These are phyloP conservation scores for Mucor indicus DNA, from an alignment of 371 early-diverging fungal genomes.

Conservation along the genomic window DNA sequence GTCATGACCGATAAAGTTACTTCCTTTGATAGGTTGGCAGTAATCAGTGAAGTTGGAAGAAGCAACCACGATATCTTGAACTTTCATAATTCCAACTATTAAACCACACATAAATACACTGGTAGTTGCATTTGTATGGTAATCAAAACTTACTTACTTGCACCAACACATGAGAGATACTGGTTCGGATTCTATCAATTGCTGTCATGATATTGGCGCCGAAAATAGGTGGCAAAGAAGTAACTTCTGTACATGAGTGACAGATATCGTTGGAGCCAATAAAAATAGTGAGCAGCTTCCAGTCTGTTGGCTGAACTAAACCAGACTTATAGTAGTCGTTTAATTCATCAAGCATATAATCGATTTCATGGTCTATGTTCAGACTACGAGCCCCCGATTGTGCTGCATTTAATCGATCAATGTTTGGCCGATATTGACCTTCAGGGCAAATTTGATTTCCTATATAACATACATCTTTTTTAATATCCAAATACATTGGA, in stretches of 20 bases:
- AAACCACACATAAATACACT: too few species aligned
- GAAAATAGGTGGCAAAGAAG: slow-evolving; percentile 27
- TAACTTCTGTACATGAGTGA: slow-evolving; percentile 39
- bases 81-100: slow-evolving; percentile 42
- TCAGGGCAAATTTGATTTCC: slow-evolving; percentile 36
- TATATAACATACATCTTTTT: too few species aligned
- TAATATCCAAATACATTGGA: too few species aligned
- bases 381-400: slow-evolving; percentile 46
- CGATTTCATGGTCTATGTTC: slow-evolving; percentile 40
- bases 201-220: slow-evolving; percentile 28
- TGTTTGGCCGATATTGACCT: slow-evolving; percentile 32
- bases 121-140: too few species aligned
- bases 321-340: slow-evolving; percentile 23
- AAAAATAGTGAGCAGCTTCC: slow-evolving; percentile 64
- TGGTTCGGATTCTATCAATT: slow-evolving; percentile 31
- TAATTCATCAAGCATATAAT: slow-evolving; percentile 34
- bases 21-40: slow-evolving; percentile 33
- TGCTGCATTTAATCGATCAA: slow-evolving; percentile 46
- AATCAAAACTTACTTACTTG: slow-evolving; percentile 30
- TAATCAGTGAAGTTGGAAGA: slow-evolving; percentile 15
- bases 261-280: slow-evolving; percentile 73
- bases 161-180: slow-evolving; percentile 27
- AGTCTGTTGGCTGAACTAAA: slow-evolving; percentile 44
- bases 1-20: slow-evolving; percentile 35
- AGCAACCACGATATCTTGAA: slow-evolving; percentile 19